Evolutionary conservation across 345 rosid species (phyloP).

Genomic region (Aurinia saxatilis): DNA sequence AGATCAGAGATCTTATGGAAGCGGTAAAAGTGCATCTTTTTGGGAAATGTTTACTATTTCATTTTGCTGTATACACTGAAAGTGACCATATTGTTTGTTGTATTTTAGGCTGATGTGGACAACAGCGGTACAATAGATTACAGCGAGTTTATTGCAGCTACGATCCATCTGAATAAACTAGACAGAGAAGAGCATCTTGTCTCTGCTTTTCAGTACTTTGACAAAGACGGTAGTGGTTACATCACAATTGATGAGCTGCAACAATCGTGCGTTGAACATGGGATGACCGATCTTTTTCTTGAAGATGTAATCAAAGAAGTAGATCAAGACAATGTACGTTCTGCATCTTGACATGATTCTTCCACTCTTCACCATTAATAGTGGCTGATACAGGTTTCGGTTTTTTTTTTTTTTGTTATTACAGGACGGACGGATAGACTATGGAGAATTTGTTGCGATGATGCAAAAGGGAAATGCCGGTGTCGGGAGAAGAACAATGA

Average conservation of each 20-base stretch:
- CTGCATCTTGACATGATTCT: neutral
- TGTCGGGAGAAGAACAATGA: constrained; percentile 96
- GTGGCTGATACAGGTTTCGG: neutral
- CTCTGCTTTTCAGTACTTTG: constrained; percentile 93
- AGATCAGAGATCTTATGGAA: constrained; percentile 96
- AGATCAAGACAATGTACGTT: constrained; percentile 91
- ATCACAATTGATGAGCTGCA: constrained; percentile 97
- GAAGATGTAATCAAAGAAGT: constrained; percentile 95
- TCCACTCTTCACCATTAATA: neutral
- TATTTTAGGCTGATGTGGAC: constrained; percentile 87
- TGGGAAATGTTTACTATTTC: neutral
- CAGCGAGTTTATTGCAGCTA: constrained; percentile 96
- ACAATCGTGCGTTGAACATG: constrained; percentile 90
- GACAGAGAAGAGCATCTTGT: constrained; percentile 99
- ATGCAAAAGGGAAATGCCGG: constrained; percentile 97
- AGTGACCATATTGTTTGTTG: neutral
- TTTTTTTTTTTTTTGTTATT: neutral
- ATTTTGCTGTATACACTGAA: neutral
- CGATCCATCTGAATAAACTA: constrained; percentile 89
- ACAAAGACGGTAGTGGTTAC: constrained; percentile 94
- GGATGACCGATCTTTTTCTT: constrained; percentile 83
- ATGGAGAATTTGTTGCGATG: constrained; percentile 97
- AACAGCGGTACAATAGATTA: constrained; percentile 98
- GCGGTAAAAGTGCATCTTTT: constrained; percentile 48
- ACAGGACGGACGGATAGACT: constrained; percentile 94